These are phyloP conservation scores for Ustilago crameri DNA, from an alignment of 1,284 basidiomycete species.

Conservation along the genomic window DNA sequence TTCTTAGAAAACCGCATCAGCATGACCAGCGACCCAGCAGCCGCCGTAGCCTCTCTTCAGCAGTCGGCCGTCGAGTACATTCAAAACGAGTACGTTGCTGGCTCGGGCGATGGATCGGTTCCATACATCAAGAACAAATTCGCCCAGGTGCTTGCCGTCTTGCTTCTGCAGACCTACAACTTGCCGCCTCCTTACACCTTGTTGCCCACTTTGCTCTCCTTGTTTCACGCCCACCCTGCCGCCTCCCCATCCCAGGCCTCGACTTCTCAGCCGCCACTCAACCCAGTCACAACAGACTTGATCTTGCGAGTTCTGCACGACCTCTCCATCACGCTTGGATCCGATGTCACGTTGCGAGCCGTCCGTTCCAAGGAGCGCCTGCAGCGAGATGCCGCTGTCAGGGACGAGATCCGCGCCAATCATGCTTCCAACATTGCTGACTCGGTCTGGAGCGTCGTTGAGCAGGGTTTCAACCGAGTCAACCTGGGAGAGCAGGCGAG, in stretches of 20 bases:
- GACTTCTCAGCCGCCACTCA: slow-evolving; percentile 81
- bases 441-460: slow-evolving; percentile 84
- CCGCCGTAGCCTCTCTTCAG: slow-evolving; percentile 61
- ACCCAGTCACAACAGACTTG: slow-evolving; percentile 83
- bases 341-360: slow-evolving; percentile 63
- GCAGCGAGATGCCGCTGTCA: slow-evolving; percentile 63
- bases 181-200: slow-evolving; percentile 81
- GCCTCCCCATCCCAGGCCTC: slow-evolving; percentile 72
- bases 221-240: slow-evolving; percentile 69
- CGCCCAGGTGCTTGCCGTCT: slow-evolving; percentile 92
- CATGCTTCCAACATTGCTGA: slow-evolving; percentile 87
- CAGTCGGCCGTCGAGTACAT: slow-evolving; percentile 61
- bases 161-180: slow-evolving; percentile 91
- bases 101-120: slow-evolving; percentile 56
- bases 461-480: slow-evolving; percentile 72
- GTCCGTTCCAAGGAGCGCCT: slow-evolving; percentile 63
- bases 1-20: slow-evolving; percentile 78
- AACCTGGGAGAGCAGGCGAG: slow-evolving; percentile 30
- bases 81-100: slow-evolving; percentile 61
- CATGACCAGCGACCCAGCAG: slow-evolving; percentile 45
- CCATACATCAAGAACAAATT: slow-evolving; percentile 89
- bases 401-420: slow-evolving; percentile 65
- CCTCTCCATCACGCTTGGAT: slow-evolving; percentile 65
- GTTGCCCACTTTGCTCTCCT: slow-evolving; percentile 71
- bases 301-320: slow-evolving; percentile 65